Evolutionary conservation across 306 rosid species (phyloP), one percentile per base, ranked within the genome.

Genomic region (Sesbania bispinosa): DNA sequence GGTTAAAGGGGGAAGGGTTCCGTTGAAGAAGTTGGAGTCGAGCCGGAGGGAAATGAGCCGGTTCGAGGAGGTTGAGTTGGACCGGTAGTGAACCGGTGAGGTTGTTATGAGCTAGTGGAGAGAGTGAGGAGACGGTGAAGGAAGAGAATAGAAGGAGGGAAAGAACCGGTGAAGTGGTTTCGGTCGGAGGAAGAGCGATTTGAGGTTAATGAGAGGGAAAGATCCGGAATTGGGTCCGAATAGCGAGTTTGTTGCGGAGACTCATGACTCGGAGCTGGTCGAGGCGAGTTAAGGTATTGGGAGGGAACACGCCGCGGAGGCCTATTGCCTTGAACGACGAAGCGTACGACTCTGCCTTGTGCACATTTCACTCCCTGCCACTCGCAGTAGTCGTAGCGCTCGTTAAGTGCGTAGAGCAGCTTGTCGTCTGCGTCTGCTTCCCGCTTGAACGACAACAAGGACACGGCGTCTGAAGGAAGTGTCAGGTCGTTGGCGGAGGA

Each of bases 361-460:
- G 81, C 75, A 63, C 98, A 93, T 38, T 88, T 93, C 8, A 93
- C 97, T 26, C 98, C 98, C 35, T 79, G 85, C 97, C 98, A 93
- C 45, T 84, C 74, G 66, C 98, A 93, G 81, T 87, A 93, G 75
- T 88, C 97, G 77, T 78, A 85, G 8, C 75, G 88, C 77, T 90
- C 96, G 62, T 87, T 80, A 5, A 88, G 84, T 0, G 72, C 8
- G 84, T 73, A 93, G 46, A 90, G 81, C 36, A 93, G 97, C 50
- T 54, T 82, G 96, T 86, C 67, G 87, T 81, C 67, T 47, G 80
- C 80, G 89, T 93, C 98, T n/a, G 94, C 93, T 76, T 83, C 66
- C 3, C 85, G 80, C 30, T 90, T 90, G 84, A 93, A 93, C 1
- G 90, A 67, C 15, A 90, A 64, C 3, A 93, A 68, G 0, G 97